These are phyloP conservation scores for Aspergillus japonicus DNA, from an alignment of 2,329 filamentous ascomycete species.

Conservation along the genomic window DNA sequence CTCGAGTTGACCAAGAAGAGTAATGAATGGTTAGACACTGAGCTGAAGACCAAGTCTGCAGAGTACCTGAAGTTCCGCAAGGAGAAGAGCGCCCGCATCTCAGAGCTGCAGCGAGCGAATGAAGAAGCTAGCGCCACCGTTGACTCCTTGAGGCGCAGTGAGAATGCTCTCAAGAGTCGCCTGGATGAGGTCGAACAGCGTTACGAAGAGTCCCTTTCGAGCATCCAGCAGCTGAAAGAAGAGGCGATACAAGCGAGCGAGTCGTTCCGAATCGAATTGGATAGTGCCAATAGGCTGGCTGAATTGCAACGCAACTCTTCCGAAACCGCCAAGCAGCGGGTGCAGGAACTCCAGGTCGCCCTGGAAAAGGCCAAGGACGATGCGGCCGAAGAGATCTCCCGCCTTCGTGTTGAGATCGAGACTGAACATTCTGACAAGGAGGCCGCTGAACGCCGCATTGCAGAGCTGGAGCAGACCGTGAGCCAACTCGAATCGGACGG, in stretches of 20 bases:
- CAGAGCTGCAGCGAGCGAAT: conserved; percentile 81
- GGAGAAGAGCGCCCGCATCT: conserved; percentile 86
- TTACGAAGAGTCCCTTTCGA: conserved; percentile 77
- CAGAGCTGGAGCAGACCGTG: conserved; percentile 63
- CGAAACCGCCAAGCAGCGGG: conserved; percentile 58
- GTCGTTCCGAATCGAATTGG: conserved; percentile 81
- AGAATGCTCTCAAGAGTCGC: conserved; percentile 75
- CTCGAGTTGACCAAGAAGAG: conserved; percentile 84
- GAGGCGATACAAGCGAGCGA: conserved; percentile 79
- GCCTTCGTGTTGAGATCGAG: conserved; percentile 54
- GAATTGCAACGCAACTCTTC: conserved; percentile 65
- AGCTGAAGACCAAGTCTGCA: conserved; percentile 83
- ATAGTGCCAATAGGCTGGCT: conserved; percentile 75
- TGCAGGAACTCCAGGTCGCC: conserved; percentile 57
- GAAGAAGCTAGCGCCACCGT: conserved; percentile 78
- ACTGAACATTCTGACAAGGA: conserved; percentile 60
- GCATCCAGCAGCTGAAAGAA: conserved; percentile 82
- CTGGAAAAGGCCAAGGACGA: conserved; percentile 61
- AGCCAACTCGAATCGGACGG: conserved; percentile 60
- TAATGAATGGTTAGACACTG: conserved; percentile 88
- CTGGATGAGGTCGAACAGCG: conserved; percentile 82
- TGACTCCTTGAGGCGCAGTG: conserved; percentile 74
- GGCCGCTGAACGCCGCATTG: conserved; percentile 60
- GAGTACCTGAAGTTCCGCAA: conserved; percentile 90
- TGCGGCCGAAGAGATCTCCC: conserved; percentile 59